Conservation (phyloP, 164 flowering plant genomes). For the Santalum album region DNA sequence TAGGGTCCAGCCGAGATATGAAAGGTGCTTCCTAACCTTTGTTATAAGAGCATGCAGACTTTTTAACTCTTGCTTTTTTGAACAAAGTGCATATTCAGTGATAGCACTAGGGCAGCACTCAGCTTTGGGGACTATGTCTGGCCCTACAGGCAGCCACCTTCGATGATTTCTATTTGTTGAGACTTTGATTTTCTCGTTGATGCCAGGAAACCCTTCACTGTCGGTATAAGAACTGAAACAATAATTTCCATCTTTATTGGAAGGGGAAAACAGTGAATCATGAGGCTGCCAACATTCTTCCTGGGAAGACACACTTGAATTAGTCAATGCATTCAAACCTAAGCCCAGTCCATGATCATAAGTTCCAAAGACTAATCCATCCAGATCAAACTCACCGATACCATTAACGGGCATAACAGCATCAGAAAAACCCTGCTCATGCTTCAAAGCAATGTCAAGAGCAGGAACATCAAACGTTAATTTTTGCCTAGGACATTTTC, state of each 20-base stretch:
- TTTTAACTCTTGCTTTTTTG: neutral
- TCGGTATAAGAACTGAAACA: too few relatives aligned
- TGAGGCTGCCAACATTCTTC: constrained; percentile 5
- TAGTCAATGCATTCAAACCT: neutral
- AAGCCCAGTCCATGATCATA: constrained; percentile 1
- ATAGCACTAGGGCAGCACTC: constrained; percentile 38
- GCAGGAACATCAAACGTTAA: constrained; percentile 10
- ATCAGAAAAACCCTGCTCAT: too few relatives aligned
- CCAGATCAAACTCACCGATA: constrained; percentile 1
- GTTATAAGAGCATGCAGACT: neutral
- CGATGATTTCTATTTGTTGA: neutral
- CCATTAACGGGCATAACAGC: too few relatives aligned
- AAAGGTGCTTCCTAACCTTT: constrained; percentile 45
- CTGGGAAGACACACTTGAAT: neutral
- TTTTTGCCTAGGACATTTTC: constrained; percentile 7
- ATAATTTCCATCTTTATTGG: constrained; percentile 8
- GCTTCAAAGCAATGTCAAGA: constrained; percentile 2
- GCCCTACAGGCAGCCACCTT: constrained; percentile 23
- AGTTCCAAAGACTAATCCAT: neutral
- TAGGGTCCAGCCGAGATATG: constrained; percentile 53
- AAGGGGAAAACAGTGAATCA: constrained; percentile 6
- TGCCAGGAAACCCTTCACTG: too few relatives aligned
- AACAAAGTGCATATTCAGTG: constrained; percentile 12
- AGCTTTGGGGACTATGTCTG: constrained; percentile 19
- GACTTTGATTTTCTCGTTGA: neutral